Evolutionary conservation across 768 basidiomycete species (phyloP), one percentile per base, ranked within the genome.

Genomic region (Pleurotus eryngii): DNA sequence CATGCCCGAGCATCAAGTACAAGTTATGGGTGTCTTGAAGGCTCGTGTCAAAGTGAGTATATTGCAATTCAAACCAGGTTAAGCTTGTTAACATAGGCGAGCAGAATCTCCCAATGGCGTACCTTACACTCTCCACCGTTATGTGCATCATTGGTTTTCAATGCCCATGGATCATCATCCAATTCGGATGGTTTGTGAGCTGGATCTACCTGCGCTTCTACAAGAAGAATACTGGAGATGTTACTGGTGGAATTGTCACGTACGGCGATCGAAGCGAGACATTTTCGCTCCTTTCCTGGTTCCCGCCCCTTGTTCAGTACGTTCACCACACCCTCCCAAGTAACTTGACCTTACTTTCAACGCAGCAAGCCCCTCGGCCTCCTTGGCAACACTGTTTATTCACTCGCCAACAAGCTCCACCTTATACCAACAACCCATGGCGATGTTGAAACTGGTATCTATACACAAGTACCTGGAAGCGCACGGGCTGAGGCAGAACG

Each of bases 161-260:
- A 68, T 88, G 85, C 57, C 94, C 93, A 14, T 96, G 85, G 77
- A 92, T 95, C 50, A 75, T 95, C 66, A 95, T 98, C 61, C 97
- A 99, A 68, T 99, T 98, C 69, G 97, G 96, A n/a, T 99, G 96
- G 94, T 89, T 97, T 57, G 90, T 95, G 6, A 83, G 90, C 30
- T 99, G 94, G 90, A 80, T 92, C 55, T 99, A 97, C 73, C 82
- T 99, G 35, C 86, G 97, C 38, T 98, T 99, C 78, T 94, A 98
- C 80, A 98, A 98, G 75, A 87, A 89, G 70, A 90, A 89, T 65
- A 74, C 81, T 3, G 78, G 77, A 35, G 90, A 93, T 57, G 69
- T 81, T 0, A 68, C 84, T 35, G 82, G 80, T 47, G 87, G 89
- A 3, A 75, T 75, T 4, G 81, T 77, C n/a, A 82, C 84, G 3